Evolutionary conservation across 2,329 filamentous ascomycete genomes (phyloP).

Genomic region (Tolypocladium tundrense): DNA sequence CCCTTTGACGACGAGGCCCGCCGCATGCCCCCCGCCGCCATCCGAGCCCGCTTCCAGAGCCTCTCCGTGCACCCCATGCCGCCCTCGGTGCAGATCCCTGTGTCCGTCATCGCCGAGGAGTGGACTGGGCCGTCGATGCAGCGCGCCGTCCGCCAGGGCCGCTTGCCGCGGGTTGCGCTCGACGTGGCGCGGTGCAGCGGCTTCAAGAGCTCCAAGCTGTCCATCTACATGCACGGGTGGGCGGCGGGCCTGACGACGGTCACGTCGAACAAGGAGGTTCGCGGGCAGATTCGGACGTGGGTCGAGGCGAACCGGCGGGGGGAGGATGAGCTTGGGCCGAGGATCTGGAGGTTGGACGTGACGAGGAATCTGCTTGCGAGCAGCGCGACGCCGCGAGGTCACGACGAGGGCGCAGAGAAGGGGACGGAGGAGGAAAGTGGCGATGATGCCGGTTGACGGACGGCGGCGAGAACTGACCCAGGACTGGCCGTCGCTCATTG

Average conservation of each 20-base stretch:
- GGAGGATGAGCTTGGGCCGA: slow-evolving; percentile 20
- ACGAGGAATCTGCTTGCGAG: slow-evolving; percentile 26
- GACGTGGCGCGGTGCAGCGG: slow-evolving; percentile 20
- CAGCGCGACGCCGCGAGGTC: slow-evolving; percentile 14
- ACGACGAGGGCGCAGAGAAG: background rate
- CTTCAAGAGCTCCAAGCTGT: slow-evolving; percentile 26
- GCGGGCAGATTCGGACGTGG: slow-evolving; percentile 23
- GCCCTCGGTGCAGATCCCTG: slow-evolving; percentile 20
- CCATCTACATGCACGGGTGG: slow-evolving; percentile 31
- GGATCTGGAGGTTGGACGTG: slow-evolving; percentile 22
- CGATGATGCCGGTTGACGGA: background rate
- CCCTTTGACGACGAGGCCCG: slow-evolving; percentile 12
- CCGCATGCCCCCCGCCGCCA: slow-evolving; percentile 3
- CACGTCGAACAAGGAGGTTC: slow-evolving; percentile 30
- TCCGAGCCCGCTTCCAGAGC: slow-evolving; percentile 17
- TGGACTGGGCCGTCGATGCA: slow-evolving; percentile 17
- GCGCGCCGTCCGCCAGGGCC: slow-evolving; percentile 11
- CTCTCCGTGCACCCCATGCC: slow-evolving; percentile 23
- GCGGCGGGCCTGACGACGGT: slow-evolving; percentile 20
- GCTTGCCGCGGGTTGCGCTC: slow-evolving; percentile 22
- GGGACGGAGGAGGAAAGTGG: background rate
- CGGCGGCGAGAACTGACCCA: background rate
- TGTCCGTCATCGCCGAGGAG: slow-evolving; percentile 17
- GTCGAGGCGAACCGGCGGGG: slow-evolving; percentile 17
- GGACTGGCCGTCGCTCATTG: too few species aligned